Base-by-base conservation (phyloP, 2,329 filamentous ascomycete genomes). In the Fusarium irregulare region DNA sequence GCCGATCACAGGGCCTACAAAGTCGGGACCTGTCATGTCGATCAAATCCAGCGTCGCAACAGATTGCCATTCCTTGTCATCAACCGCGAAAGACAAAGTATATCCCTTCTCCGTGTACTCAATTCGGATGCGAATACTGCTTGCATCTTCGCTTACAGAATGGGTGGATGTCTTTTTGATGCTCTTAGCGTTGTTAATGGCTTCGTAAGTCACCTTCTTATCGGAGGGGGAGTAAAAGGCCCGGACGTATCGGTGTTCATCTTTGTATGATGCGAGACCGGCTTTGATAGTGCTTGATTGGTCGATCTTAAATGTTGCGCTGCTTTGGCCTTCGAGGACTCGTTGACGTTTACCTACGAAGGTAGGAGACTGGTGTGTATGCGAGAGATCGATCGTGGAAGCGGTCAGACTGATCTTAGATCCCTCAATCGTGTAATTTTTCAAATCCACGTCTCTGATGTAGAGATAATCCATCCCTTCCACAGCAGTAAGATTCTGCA, bases 1-100 rank as follows among this genome's bases (percentile, higher is more conserved):
- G 12, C 60, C 60, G 48, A 64, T 64, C 45, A 64, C 60, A 23
- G 60, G 60, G 10, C 60, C 60, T 37, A 64, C 60, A 48, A 64
- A 64, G 9, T 64, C 60, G 9, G 60, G 59, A 1, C 60, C 60
- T 4, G 60, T 64, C 59, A 64, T 64, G 11, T 64, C 60, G 4
- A 44, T 34, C 18, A 60, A 40, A 14, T 64, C 60, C 13, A 64
- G 42, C 12, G 59, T 64, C 14, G 48, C 60, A 27, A 64, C 5
- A 16, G 11, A 40, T 7, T 48, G 11, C 59, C 60, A 57, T 1
- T 56, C 42, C 14, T 57, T 32, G 12, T 7, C 30, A 0, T 53
- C 59, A 14, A 40, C 3, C 9, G 59, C 16, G 25, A 57, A 64
- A 1, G 10, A 34, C 7, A 57, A 40, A 23, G 28, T 37, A 12